phyloP scores from a whole-genome alignment of 179 eudicot genomes.

The Spinacia oleracea region DNA sequence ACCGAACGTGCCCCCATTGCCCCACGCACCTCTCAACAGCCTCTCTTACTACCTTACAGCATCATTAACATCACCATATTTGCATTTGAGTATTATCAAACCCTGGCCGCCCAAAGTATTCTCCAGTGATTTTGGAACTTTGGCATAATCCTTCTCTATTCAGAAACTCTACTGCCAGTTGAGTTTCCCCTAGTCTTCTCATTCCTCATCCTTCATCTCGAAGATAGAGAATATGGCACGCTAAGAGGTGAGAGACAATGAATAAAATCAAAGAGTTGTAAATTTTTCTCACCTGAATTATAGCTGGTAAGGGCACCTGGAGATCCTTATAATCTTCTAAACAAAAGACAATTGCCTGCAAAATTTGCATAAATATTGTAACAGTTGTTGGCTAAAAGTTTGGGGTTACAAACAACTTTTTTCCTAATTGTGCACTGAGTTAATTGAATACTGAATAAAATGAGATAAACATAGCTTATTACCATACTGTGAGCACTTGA shows the following conservation, averaged over 20 bases:
- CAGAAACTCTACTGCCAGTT: background rate
- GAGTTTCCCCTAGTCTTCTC: background rate
- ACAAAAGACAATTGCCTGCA: conserved; percentile 83
- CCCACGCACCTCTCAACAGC: background rate
- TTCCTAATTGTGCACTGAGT: background rate
- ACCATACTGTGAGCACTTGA: conserved; percentile 96
- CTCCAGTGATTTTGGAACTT: background rate
- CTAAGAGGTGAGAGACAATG: background rate
- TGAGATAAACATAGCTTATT: conserved; percentile 15
- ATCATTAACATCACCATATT: background rate
- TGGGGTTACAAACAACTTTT: background rate
- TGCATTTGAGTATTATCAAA: background rate
- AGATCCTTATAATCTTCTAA: conserved; percentile 62
- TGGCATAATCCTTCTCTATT: background rate
- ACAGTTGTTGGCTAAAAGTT: background rate
- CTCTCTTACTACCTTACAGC: background rate
- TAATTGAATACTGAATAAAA: background rate
- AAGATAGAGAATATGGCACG: conserved; percentile 16
- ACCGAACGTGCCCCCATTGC: background rate
- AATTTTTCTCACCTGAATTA: conserved; percentile 64
- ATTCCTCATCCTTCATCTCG: background rate
- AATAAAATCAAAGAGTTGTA: background rate
- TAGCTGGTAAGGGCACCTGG: conserved; percentile 85
- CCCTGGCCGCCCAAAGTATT: background rate
- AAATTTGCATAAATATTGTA: conserved; percentile 11